phyloP scores from a whole-genome alignment of 495 filamentous ascomycete species.

The Talaromyces ruber region DNA sequence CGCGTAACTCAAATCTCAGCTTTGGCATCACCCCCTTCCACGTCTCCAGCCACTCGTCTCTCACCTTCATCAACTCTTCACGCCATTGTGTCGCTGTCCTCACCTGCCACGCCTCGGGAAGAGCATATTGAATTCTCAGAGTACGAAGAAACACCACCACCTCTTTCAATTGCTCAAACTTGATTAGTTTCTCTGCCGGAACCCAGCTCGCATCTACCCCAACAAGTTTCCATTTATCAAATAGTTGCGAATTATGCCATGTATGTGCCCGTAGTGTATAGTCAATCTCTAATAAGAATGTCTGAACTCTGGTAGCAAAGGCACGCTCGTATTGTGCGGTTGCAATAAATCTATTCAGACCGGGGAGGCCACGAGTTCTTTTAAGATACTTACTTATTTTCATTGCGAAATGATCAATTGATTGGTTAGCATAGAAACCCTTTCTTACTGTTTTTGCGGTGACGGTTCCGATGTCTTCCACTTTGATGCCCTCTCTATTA shows the following conservation, averaged over 20 bases:
- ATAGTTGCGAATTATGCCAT: neutral
- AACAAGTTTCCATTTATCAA: neutral
- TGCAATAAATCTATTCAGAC: neutral
- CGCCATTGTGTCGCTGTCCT: neutral
- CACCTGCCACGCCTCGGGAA: neutral
- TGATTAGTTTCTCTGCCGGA: neutral
- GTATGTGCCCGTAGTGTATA: neutral
- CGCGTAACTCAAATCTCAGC: neutral
- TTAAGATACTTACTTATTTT: neutral
- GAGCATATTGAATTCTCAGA: neutral
- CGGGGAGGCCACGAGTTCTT: neutral
- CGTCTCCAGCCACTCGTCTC: neutral
- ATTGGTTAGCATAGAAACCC: neutral
- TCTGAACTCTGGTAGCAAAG: neutral
- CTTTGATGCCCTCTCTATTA: no score
- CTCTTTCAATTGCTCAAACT: neutral
- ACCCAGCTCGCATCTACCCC: neutral
- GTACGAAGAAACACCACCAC: neutral
- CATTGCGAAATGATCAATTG: neutral
- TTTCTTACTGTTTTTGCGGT: neutral
- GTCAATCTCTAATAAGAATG: neutral
- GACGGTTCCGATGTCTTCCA: neutral
- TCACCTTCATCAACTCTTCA: neutral
- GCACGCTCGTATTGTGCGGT: neutral
- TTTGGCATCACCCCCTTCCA: neutral